Base-by-base conservation (phyloP, 768 basidiomycete species). In the Lactarius hengduanensis region DNA sequence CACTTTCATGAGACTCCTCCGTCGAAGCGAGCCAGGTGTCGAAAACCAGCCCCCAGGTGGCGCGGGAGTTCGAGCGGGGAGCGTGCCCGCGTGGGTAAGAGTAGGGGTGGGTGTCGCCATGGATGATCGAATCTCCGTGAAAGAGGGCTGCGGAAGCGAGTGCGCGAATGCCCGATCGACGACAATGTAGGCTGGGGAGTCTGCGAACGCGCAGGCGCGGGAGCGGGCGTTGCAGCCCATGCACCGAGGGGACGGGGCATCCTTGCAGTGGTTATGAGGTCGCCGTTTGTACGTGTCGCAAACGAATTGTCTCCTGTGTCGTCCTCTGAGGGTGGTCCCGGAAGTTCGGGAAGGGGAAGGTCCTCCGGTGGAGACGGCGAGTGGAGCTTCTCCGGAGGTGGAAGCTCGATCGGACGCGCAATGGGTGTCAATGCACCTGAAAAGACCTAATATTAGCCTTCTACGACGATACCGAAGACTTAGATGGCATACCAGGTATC, bases 341-440 rank as follows among this genome's bases (percentile, higher is more conserved):
- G 89, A 57, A 91, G 83, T 8, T 87, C 87, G 11, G 89, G 87
- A 65, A 89, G 79, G 55, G 89, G 87, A 65, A 89, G 79, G 55
- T 79, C 82, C 50, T 77, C 78, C 1, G 86, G 85, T 36, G 89
- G 87, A 1, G 89, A 85, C 10, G 87, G 36, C 36, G 36, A 38
- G 36, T 38, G 4, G 1, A 76, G 59, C 3, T 53, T 67, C 34
- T 69, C 68, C 13, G 36, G 4, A 22, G 62, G 65, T 13, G 70
- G 62, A 34, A 71, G 69, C 20, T 61, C 65, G 18, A 66, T 59
- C 4, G 68, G 64, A 15, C 68, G 60, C 10, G 53, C 61, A 9
- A 69, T 59, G 47, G 70, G 70, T 4, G 68, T 69, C 10, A 43
- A 38, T 4, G 36, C 36, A 36, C 11, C 36, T 82, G 65, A 15